Evolutionary conservation across 1,284 basidiomycete genomes (phyloP).

Genomic region (Moesziomyces globuligerus): DNA sequence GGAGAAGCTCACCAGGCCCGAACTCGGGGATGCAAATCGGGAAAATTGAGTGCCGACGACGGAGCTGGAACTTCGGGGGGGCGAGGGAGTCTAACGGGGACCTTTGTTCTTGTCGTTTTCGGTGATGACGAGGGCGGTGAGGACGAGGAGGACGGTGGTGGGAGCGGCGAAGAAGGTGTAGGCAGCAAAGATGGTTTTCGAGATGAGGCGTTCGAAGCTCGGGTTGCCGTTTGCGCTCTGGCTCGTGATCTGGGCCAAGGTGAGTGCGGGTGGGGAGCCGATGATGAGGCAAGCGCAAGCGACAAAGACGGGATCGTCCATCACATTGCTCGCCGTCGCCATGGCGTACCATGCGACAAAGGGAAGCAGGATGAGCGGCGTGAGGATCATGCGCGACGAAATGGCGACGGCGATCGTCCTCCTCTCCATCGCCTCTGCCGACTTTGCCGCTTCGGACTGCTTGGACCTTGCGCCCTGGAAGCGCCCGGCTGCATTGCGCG

Average conservation of each 20-base stretch:
- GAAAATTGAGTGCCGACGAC: too few relatives aligned
- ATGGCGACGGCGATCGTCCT: conserved; percentile 83
- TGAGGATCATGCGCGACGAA: conserved; percentile 82
- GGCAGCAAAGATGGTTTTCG: conserved; percentile 69
- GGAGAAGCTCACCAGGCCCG: too few relatives aligned
- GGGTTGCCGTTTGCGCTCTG: conserved; percentile 78
- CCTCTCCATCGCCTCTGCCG: conserved; percentile 67
- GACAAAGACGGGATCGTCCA: conserved; percentile 79
- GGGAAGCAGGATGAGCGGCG: conserved; percentile 76
- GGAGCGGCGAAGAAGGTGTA: conserved; percentile 63
- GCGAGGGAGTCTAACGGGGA: too few relatives aligned
- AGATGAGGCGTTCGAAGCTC: conserved; percentile 87
- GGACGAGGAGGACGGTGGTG: conserved; percentile 59
- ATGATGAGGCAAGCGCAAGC: conserved; percentile 80
- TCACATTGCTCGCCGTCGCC: conserved; percentile 41
- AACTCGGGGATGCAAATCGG: too few relatives aligned
- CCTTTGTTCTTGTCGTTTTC: conserved; percentile 47
- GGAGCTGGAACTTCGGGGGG: too few relatives aligned
- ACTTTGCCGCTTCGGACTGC: conserved; percentile 5
- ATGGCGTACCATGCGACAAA: conserved; percentile 57
- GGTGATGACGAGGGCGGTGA: conserved; percentile 58
- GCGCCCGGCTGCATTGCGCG: conserved; percentile 26
- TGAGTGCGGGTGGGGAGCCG: conserved; percentile 78
- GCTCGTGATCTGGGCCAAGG: conserved; percentile 79
- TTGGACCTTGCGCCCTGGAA: conserved; percentile 24